A percentile compares a stretch with the other conserved stretches of the same genome.
Evolutionary conservation across 2,329 filamentous ascomycete genomes (phyloP).

Genomic region (Gnomoniopsis sp.): DNA sequence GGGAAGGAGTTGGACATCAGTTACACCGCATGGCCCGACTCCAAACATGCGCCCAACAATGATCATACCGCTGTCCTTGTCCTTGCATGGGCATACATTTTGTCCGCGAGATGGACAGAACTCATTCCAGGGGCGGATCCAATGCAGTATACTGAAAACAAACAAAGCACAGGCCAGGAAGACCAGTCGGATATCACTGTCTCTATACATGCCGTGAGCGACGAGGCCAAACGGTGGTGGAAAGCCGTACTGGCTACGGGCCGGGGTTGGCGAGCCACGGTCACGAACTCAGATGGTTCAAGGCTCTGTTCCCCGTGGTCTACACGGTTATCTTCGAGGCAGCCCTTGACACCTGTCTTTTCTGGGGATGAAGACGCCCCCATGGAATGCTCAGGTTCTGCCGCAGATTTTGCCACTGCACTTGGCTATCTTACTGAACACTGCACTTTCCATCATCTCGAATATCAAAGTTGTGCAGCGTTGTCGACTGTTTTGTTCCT

Average conservation of each 20-base stretch:
- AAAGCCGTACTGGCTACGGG: not conserved
- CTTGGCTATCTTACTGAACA: not conserved
- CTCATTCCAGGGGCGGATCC: not conserved
- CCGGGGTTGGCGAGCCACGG: conserved; percentile 1
- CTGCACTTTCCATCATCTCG: not conserved
- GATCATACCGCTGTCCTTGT: not conserved
- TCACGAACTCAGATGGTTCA: not conserved
- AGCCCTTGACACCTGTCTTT: not conserved
- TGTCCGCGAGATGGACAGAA: conserved; percentile 6
- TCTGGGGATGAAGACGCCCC: not conserved
- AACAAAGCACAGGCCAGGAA: not conserved
- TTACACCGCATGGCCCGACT: too few relatives aligned
- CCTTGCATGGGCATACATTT: not conserved
- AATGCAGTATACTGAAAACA: not conserved
- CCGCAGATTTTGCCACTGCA: not conserved
- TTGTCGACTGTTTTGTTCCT: conserved; percentile 1
- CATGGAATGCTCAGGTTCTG: not conserved
- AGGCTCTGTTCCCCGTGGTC: not conserved
- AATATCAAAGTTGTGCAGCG: conserved; percentile 1
- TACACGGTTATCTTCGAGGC: not conserved
- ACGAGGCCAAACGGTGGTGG: conserved; percentile 1
- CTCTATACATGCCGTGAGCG: not conserved
- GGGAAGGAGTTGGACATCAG: not conserved
- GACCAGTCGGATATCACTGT: not conserved
- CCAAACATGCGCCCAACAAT: too few relatives aligned